Percentiles rank a stretch among this genome's conserved stretches.
phyloP scores from a whole-genome alignment of 1,139 yeast species.

The Schizosaccharomyces versatilis region DNA sequence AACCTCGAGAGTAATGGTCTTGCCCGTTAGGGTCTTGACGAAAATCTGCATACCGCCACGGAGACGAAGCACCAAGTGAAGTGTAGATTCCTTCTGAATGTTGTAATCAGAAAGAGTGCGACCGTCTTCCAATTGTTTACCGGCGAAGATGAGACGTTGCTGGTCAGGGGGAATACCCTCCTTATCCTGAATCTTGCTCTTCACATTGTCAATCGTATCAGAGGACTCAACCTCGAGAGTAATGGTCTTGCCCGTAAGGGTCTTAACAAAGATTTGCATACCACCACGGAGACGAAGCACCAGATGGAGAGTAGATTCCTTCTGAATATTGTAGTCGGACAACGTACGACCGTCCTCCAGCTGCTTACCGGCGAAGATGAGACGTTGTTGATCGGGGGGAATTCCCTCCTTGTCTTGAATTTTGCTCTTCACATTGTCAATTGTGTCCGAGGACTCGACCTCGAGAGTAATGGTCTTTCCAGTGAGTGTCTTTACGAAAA shows the following conservation, averaged over 20 bases:
- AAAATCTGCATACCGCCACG: slow-evolving; percentile 63
- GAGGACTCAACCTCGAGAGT: slow-evolving; percentile 75
- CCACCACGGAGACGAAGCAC: slow-evolving; percentile 84
- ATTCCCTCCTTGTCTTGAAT: slow-evolving; percentile 98
- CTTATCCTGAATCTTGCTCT: slow-evolving; percentile 74
- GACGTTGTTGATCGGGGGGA: slow-evolving; percentile 98
- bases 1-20: slow-evolving; percentile 90
- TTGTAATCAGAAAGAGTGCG: slow-evolving; percentile 79
- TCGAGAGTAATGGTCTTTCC: slow-evolving; percentile 98
- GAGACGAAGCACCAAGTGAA: slow-evolving; percentile 65
- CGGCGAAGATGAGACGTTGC: slow-evolving; percentile 70
- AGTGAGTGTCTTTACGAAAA: slow-evolving; percentile 76
- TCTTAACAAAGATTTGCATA: slow-evolving; percentile 47
- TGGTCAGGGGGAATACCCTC: slow-evolving; percentile 82
- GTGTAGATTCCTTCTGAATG: slow-evolving; percentile 74
- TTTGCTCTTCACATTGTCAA: slow-evolving; percentile 97
- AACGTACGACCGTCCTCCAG: slow-evolving; percentile 98
- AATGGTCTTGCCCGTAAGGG: slow-evolving; percentile 70
- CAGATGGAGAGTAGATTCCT: slow-evolving; percentile 95
- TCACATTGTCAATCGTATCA: slow-evolving; percentile 76
- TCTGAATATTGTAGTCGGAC: slow-evolving; percentile 98
- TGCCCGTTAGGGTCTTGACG: slow-evolving; percentile 97
- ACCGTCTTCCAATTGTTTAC: slow-evolving; percentile 86
- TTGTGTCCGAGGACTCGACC: slow-evolving; percentile 85
- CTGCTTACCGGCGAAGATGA: slow-evolving; percentile 99